Base-by-base conservation (phyloP, 2,329 filamentous ascomycete species). In the Keithomyces neogunnii region DNA sequence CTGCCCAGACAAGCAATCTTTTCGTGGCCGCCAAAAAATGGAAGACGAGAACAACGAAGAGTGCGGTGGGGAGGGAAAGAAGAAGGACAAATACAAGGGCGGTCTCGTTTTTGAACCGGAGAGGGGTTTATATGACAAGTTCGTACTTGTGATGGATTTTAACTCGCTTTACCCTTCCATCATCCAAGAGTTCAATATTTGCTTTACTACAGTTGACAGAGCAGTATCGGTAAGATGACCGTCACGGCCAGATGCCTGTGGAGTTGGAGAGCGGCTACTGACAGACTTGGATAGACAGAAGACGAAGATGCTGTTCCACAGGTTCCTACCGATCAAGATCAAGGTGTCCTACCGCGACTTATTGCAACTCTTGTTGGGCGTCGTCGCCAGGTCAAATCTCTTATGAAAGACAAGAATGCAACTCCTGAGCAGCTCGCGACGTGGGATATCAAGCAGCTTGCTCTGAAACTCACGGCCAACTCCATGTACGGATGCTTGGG, bases 401-500 rank as follows among this genome's bases (percentile, higher is more conserved):
- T 97, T 51, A 99, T 99, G 95, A 99, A 97, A 69, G 85, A 89
- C 67, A 95, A 91, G 66, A 82, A 75, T 52, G 91, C 92, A 3
- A 95, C 89, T 0, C 65, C 85, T 0, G 91, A 97, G 63, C 80
- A 99, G 66, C 80, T 95, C 51, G 87, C 90, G 3, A 90, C 92
- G 0, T 99, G 92, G 91, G 93, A 99, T 59, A 97, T 96, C 64
- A 97, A 96, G 72, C 93, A 99, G 69, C 77, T 96, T 66, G 95
- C 93, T 31, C 73, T 99, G 63, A 99, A 99, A 72, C 81, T 99
- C 49, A 99, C 95, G 43, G 93, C 93, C 63, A 99, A 99, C 73
- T 97, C 92, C 58, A 99, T 99, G 95, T 99, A 99, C 68, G 93
- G 93, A 60, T 99, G 93, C 78, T 74, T 99, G 68, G 93, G 93